Conservation (phyloP, 805 yeast genomes). For the Candida hungchunana region DNA sequence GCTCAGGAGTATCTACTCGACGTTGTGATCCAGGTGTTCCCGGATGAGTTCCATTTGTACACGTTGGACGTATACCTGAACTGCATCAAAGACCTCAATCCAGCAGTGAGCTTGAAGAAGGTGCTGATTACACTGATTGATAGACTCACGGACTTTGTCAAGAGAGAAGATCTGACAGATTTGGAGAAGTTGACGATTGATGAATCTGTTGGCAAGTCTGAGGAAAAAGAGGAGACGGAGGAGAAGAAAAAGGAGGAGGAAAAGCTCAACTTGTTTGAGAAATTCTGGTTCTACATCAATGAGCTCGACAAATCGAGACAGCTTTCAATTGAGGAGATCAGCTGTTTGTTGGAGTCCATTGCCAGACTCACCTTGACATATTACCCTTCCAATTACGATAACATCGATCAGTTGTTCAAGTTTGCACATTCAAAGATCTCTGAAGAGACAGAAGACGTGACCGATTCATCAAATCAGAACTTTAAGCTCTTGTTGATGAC, state of each 20-base stretch:
- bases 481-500: conserved; percentile 44
- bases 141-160: conserved; percentile 55
- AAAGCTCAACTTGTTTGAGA: conserved; percentile 44
- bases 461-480: conserved; percentile 31
- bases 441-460: conserved; percentile 27
- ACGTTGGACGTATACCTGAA: conserved; percentile 66
- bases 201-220: conserved; percentile 19
- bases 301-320: conserved; percentile 53
- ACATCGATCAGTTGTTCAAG: conserved; percentile 58
- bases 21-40: conserved; percentile 90
- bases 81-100: conserved; percentile 63
- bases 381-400: conserved; percentile 56
- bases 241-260: conserved; percentile 8
- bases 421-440: conserved; percentile 43
- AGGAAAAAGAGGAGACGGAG: conserved; percentile 7
- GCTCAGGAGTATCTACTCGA: conserved; percentile 93
- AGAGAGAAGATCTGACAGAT: conserved; percentile 31
- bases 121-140: conserved; percentile 69
- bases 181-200: conserved; percentile 19
- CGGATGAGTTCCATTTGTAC: conserved; percentile 81
- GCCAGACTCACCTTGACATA: conserved; percentile 60
- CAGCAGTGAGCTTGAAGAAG: conserved; percentile 62
- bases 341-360: conserved; percentile 61
- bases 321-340: conserved; percentile 61
- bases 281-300: conserved; percentile 62